Evolutionary conservation across 2,329 filamentous ascomycete genomes (phyloP).

Genomic region (Ophiostoma ips): DNA sequence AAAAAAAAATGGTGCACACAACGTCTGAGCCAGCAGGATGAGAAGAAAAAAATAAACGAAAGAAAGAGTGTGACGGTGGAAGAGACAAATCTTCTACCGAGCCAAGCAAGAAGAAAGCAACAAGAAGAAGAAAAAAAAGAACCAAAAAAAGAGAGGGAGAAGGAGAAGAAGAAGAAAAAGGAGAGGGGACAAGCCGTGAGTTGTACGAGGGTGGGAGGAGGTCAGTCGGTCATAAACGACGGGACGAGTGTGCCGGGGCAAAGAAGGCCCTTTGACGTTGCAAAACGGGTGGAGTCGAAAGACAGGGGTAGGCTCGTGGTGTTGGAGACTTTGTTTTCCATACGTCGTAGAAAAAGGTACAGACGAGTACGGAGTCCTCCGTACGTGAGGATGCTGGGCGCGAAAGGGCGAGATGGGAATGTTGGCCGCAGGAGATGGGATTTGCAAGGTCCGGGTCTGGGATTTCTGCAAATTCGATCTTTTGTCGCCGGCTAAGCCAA

Average conservation of each 20-base stretch:
- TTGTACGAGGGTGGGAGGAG: neutral
- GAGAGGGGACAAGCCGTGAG: neutral
- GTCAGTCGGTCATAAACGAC: neutral
- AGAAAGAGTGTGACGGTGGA: slow-evolving; percentile 22
- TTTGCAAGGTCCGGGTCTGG: slow-evolving; percentile 1
- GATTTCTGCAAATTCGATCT: slow-evolving; percentile 1
- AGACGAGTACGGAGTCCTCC: too few relatives aligned
- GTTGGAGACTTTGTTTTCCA: too few relatives aligned
- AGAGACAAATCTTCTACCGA: slow-evolving; percentile 31
- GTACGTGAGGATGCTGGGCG: too few relatives aligned
- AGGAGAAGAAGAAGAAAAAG: slow-evolving; percentile 6
- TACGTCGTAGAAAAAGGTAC: too few relatives aligned
- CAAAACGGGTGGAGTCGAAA: slow-evolving; percentile 5
- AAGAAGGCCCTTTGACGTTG: neutral
- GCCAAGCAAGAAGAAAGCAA: slow-evolving; percentile 23
- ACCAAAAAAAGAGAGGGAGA: slow-evolving; percentile 22
- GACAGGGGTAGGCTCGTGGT: slow-evolving; percentile 4
- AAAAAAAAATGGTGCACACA: slow-evolving; percentile 21
- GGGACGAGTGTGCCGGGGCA: neutral
- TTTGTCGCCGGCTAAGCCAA: neutral
- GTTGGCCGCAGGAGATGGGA: neutral
- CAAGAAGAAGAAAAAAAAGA: slow-evolving; percentile 14
- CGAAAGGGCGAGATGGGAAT: slow-evolving; percentile 1
- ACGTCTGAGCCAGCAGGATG: slow-evolving; percentile 46
- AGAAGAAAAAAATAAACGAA: slow-evolving; percentile 22